A percentile compares a stretch with the other conserved stretches of the same genome.
Evolutionary conservation across 2,329 filamentous ascomycete genomes (phyloP).

Genomic region (Epichloe scottii): DNA sequence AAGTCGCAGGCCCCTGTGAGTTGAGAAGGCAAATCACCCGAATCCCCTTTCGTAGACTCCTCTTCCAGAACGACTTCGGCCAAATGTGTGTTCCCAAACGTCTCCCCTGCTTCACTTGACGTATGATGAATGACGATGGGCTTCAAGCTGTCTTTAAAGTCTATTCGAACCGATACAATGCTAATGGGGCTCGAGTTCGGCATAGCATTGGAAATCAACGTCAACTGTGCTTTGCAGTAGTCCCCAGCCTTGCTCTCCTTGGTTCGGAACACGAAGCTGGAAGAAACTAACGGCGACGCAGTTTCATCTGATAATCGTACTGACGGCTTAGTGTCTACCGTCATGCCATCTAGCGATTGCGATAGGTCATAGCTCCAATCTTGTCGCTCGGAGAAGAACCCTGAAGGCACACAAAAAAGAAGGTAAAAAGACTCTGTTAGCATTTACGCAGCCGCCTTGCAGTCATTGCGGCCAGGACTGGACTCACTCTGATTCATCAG

Average conservation of each 20-base stretch:
- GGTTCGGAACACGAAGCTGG: slow-evolving; percentile 44
- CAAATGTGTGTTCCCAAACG: slow-evolving; percentile 8
- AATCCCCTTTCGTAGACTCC: slow-evolving; percentile 11
- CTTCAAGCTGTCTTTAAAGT: slow-evolving; percentile 46
- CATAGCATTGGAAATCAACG: slow-evolving; percentile 44
- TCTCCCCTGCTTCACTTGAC: slow-evolving; percentile 4
- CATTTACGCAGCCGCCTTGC: no score
- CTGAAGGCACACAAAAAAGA: slow-evolving; percentile 18
- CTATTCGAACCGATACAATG: slow-evolving; percentile 38
- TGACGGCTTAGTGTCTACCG: slow-evolving; percentile 30
- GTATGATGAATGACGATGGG: slow-evolving; percentile 39
- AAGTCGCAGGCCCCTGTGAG: slow-evolving; percentile 50
- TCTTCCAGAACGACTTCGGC: slow-evolving; percentile 17
- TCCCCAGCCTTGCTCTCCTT: slow-evolving; percentile 51
- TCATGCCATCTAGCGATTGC: slow-evolving; percentile 40
- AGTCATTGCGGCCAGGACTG: no score
- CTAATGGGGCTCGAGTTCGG: slow-evolving; percentile 36
- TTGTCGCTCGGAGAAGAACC: slow-evolving; percentile 39
- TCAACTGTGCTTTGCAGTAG: slow-evolving; percentile 42
- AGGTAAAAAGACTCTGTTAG: no score
- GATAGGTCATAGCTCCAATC: slow-evolving; percentile 51
- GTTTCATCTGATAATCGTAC: slow-evolving; percentile 39
- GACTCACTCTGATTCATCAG: slow-evolving; percentile 44
- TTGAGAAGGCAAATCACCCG: slow-evolving; percentile 20
- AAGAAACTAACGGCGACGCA: slow-evolving; percentile 39